phyloP scores from a whole-genome alignment of 2,329 filamentous ascomycete genomes.

The Drechslerella dactyloides region DNA sequence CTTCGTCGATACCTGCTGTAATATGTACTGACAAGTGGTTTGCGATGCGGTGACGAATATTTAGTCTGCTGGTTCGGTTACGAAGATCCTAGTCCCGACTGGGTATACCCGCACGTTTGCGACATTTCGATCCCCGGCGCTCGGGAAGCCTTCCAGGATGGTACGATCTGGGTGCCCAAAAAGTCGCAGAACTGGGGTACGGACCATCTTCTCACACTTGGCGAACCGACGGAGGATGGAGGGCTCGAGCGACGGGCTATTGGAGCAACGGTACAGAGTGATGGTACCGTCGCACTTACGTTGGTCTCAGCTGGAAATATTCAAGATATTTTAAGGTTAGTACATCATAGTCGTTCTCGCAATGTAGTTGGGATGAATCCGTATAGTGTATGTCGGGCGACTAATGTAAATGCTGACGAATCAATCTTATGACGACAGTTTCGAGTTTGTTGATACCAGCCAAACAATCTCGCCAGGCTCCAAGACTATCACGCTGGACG shows the following conservation, averaged over 20 bases:
- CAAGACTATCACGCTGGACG: constrained; percentile 8
- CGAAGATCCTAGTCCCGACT: constrained; percentile 6
- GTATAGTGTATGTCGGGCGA: too few species aligned
- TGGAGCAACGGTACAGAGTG: constrained; percentile 10
- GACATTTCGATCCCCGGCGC: constrained; percentile 10
- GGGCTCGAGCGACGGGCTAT: constrained; percentile 6
- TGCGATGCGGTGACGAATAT: not conserved
- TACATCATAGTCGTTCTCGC: too few species aligned
- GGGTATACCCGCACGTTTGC: constrained; percentile 26
- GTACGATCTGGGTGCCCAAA: constrained; percentile 23
- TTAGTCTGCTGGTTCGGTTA: constrained; percentile 34
- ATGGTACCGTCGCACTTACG: constrained; percentile 21
- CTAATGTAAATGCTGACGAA: not conserved
- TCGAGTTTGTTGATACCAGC: constrained; percentile 23
- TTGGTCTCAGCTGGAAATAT: not conserved
- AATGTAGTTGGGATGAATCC: too few species aligned
- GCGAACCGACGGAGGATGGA: not conserved
- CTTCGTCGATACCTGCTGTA: too few species aligned
- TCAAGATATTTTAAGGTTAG: constrained; percentile 8
- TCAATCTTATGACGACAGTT: constrained; percentile 3
- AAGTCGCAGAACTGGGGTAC: not conserved
- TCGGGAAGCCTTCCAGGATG: not conserved
- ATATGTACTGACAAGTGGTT: not conserved
- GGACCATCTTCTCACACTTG: constrained; percentile 14
- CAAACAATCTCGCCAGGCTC: not conserved